Conservation (phyloP, 2,329 filamentous ascomycete genomes). For the Colletotrichum theobromicola region DNA sequence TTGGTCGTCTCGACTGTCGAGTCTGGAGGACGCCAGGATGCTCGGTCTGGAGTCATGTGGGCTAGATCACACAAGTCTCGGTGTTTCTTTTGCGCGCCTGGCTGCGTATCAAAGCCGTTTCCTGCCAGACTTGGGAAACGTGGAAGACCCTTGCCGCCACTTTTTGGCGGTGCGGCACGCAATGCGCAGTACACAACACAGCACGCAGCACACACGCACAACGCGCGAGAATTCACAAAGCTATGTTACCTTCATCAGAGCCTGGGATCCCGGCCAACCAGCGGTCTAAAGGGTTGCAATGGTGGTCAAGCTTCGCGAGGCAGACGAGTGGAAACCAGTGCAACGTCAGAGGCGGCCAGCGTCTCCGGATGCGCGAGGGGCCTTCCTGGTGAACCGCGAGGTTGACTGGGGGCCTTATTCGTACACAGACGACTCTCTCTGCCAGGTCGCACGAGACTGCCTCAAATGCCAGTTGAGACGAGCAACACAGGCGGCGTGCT, state of each 20-base stretch:
- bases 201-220: background rate
- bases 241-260: background rate
- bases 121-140: constrained; percentile 11
- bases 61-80: background rate
- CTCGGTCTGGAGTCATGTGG: constrained; percentile 1
- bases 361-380: constrained; percentile 19
- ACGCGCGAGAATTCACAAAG: background rate
- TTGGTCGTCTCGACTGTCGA: background rate
- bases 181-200: background rate
- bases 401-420: background rate
- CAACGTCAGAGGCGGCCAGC: constrained; percentile 19
- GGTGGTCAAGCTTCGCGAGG: constrained; percentile 6
- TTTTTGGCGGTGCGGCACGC: background rate
- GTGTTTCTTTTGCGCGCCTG: background rate
- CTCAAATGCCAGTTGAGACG: background rate
- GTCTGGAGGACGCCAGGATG: background rate
- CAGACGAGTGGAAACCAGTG: constrained; percentile 15
- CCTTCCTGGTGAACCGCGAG: constrained; percentile 19
- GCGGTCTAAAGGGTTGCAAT: constrained; percentile 14
- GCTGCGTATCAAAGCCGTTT: constrained; percentile 10
- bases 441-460: background rate
- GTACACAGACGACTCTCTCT: background rate
- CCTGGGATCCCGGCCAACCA: background rate
- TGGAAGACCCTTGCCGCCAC: background rate
- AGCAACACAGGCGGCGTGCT: constrained; percentile 1